Conservation (phyloP, 129 eudicot species). For the Lonicera japonica region DNA sequence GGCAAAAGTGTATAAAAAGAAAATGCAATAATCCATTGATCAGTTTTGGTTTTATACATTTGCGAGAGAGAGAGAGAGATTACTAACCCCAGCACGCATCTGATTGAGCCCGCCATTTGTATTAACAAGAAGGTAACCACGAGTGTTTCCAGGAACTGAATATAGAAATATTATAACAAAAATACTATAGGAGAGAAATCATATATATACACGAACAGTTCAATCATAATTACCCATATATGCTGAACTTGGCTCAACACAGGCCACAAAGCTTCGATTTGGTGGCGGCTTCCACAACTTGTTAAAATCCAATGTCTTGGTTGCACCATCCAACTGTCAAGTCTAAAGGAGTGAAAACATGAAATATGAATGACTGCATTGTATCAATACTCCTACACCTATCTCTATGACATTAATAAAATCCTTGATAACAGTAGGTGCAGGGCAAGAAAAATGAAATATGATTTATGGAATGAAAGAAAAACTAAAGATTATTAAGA, state of each 20-base stretch:
- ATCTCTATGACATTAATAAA: background rate
- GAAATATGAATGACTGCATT: constrained; percentile 58
- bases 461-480: background rate
- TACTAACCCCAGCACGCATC: constrained; percentile 95
- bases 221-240: constrained; percentile 35
- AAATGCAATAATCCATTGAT: too few species aligned
- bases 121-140: constrained; percentile 91
- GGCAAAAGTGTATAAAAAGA: too few species aligned
- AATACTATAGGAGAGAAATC: background rate
- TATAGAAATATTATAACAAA: constrained; percentile 7
- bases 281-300: constrained; percentile 95
- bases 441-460: too few species aligned
- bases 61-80: constrained; percentile 10
- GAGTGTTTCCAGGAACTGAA: constrained; percentile 63
- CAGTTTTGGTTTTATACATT: too few species aligned
- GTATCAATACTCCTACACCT: constrained; percentile 16
- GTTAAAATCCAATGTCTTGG: constrained; percentile 34
- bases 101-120: constrained; percentile 98
- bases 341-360: constrained; percentile 92
- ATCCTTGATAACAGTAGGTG: background rate
- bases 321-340: constrained; percentile 93
- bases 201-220: background rate
- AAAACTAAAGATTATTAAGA: constrained; percentile 11
- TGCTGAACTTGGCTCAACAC: constrained; percentile 52
- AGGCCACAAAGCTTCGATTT: constrained; percentile 67